Evolutionary conservation across 345 rosid species (phyloP).

Genomic region (Camelina laxa): DNA sequence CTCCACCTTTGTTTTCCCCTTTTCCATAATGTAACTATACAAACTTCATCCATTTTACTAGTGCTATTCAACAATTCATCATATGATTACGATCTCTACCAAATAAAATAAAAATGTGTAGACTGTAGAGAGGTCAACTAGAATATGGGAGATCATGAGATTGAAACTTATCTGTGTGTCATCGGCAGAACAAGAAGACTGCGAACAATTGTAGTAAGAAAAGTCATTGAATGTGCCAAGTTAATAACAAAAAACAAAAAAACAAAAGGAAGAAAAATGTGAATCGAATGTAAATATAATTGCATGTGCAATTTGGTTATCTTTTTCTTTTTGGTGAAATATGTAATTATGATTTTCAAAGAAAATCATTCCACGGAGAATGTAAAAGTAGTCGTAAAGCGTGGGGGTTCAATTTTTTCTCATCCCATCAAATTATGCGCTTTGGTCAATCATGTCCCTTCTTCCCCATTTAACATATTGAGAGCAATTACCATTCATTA

Average conservation of each 20-base stretch:
- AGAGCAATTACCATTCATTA: conserved; percentile 17
- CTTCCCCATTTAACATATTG: conserved; percentile 40
- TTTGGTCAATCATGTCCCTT: conserved; percentile 40
- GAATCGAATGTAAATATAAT: conserved; percentile 25
- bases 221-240: no score
- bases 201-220: no score
- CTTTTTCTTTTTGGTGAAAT: conserved; percentile 31
- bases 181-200: no score
- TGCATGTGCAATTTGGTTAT: conserved; percentile 39
- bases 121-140: no score
- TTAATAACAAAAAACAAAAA: no score
- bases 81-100: no score
- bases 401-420: conserved; percentile 41
- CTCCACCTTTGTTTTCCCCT: neutral
- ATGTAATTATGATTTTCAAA: conserved; percentile 35
- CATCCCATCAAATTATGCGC: conserved; percentile 39
- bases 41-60: no score
- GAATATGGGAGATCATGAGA: no score
- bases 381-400: conserved; percentile 49
- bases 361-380: conserved; percentile 27
- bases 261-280: neutral
- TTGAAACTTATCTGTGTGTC: no score
- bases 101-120: no score
- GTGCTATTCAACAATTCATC: no score
- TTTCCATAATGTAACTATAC: no score